A percentile compares a stretch with the other conserved stretches of the same genome.
Conservation (phyloP, 2,329 filamentous ascomycete genomes). For the Claviceps pusilla region DNA sequence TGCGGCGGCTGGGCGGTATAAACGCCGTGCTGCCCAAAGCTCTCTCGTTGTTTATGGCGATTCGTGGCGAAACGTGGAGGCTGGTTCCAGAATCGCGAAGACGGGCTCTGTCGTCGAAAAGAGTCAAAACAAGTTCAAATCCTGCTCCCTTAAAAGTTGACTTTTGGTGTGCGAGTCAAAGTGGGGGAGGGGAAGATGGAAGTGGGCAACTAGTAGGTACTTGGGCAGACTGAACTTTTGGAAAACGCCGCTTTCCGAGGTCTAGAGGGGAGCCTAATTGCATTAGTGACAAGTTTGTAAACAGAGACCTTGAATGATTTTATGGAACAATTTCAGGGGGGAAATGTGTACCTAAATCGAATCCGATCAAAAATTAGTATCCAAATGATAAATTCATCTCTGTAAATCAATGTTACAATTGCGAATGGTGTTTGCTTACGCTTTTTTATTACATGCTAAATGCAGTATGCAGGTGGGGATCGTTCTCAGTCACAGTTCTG, state of each 20-base stretch:
- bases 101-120: background rate
- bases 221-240: background rate
- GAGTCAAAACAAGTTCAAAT: conserved; percentile 4
- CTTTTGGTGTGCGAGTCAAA: conserved; percentile 12
- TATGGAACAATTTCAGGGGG: background rate
- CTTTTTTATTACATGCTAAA: too few relatives aligned
- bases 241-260: background rate
- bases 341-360: too few relatives aligned
- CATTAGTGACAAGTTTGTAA: background rate
- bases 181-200: conserved; percentile 12
- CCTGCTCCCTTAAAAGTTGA: conserved; percentile 4
- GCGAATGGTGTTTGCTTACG: too few relatives aligned
- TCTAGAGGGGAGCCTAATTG: background rate
- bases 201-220: background rate
- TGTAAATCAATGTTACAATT: too few relatives aligned
- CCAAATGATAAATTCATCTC: too few relatives aligned
- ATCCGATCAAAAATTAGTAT: too few relatives aligned
- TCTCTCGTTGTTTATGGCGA: conserved; percentile 3
- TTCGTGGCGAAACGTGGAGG: background rate
- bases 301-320: background rate
- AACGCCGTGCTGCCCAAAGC: conserved; percentile 10
- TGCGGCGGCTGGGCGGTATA: conserved; percentile 11
- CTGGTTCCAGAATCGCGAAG: background rate
- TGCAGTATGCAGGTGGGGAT: too few relatives aligned
- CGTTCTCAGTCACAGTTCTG: too few relatives aligned